Conservation (phyloP, 257 asterid genomes). For the Nicotiana sylvestris region DNA sequence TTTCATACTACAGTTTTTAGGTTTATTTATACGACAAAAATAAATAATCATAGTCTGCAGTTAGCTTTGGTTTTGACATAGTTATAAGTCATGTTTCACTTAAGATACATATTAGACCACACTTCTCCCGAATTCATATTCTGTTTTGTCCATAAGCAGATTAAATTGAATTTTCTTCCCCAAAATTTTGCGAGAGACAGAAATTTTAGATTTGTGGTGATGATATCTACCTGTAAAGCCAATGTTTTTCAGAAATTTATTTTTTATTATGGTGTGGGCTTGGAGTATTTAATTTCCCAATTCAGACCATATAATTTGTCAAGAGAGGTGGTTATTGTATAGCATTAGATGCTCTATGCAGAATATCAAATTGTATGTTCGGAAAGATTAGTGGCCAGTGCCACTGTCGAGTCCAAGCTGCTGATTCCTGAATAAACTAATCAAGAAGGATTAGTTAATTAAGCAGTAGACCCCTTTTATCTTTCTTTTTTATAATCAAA, state of each 20-base stretch:
- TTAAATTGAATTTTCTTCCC: too few relatives aligned
- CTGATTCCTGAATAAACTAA: neutral
- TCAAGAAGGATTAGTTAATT: neutral
- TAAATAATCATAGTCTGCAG: too few relatives aligned
- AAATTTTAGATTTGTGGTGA: too few relatives aligned
- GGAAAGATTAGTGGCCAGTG: neutral
- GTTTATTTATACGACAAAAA: too few relatives aligned
- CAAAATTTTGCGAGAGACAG: too few relatives aligned
- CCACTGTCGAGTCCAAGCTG: neutral
- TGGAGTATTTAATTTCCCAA: neutral
- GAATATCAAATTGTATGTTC: too few relatives aligned
- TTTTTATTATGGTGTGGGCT: neutral
- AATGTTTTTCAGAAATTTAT: neutral
- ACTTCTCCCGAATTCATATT: too few relatives aligned
- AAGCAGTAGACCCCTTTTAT: neutral
- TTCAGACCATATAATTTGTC: neutral
- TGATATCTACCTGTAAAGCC: too few relatives aligned
- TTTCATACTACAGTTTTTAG: neutral
- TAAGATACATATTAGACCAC: too few relatives aligned
- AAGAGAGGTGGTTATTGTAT: neutral
- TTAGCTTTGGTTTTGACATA: too few relatives aligned
- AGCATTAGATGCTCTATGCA: neutral
- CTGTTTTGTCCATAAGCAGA: too few relatives aligned
- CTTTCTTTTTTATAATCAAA: neutral
- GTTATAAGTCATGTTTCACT: too few relatives aligned